Conservation (phyloP, 2,329 filamentous ascomycete genomes). For the Pseudogymnoascus sp. region DNA sequence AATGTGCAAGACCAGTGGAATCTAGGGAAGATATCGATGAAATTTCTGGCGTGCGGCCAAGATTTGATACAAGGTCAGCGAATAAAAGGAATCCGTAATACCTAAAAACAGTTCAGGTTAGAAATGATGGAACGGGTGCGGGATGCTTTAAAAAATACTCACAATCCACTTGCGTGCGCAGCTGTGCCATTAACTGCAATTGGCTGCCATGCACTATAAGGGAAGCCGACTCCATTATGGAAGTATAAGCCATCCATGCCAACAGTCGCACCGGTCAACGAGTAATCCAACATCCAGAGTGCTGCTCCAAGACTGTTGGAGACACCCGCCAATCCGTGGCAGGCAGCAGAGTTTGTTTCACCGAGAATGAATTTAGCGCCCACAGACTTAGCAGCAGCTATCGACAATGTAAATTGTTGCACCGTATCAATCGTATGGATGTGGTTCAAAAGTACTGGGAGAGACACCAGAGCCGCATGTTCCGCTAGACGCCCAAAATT, state of each 20-base stretch:
- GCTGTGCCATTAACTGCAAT: neutral
- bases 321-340: constrained; percentile 20
- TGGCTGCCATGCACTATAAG: constrained; percentile 19
- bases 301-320: constrained; percentile 23
- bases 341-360: constrained; percentile 27
- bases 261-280: constrained; percentile 19
- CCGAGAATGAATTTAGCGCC: constrained; percentile 20
- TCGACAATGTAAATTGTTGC: neutral
- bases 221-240: constrained; percentile 12
- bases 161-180: neutral
- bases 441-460: no score
- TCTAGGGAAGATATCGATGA: neutral
- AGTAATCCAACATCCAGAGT: constrained; percentile 24
- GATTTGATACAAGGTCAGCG: no score
- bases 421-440: neutral
- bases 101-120: neutral
- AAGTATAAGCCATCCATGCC: constrained; percentile 22
- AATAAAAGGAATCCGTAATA: neutral
- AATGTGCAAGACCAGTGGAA: neutral
- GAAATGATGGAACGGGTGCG: no score
- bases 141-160: neutral
- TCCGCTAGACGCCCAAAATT: no score
- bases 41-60: neutral
- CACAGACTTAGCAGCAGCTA: neutral
- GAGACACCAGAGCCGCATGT: no score